These are phyloP conservation scores for Boletus fagicola DNA, from an alignment of 768 basidiomycete species.

Conservation along the genomic window DNA sequence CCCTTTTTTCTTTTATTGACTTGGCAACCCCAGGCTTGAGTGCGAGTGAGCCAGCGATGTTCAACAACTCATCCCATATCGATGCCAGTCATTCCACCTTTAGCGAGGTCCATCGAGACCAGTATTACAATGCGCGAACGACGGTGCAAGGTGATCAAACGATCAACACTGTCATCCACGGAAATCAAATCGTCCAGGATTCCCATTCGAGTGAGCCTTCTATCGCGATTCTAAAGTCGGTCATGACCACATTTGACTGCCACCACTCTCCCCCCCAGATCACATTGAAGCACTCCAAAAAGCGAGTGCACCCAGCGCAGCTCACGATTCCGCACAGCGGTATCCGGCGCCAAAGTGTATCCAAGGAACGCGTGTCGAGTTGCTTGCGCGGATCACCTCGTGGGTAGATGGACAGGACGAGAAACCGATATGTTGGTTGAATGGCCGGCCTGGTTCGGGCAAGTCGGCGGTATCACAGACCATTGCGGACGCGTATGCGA, in stretches of 20 bases:
- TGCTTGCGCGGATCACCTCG: slow-evolving; percentile 14
- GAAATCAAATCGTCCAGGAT: slow-evolving; percentile 7
- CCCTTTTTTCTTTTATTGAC: too few species aligned
- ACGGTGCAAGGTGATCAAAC: slow-evolving; percentile 15
- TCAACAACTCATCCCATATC: background rate
- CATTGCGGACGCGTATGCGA: slow-evolving; percentile 1
- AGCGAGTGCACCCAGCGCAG: slow-evolving; percentile 19
- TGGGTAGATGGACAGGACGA: slow-evolving; percentile 15
- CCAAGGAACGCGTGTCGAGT: slow-evolving; percentile 22
- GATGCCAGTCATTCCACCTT: slow-evolving; percentile 9
- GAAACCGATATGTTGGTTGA: slow-evolving; percentile 25
- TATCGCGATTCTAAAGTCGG: too few species aligned
- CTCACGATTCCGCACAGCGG: slow-evolving; percentile 24
- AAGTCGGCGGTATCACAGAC: slow-evolving; percentile 26
- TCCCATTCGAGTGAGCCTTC: slow-evolving; percentile 3
- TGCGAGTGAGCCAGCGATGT: background rate
- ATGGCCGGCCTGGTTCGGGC: slow-evolving; percentile 26
- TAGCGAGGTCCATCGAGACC: slow-evolving; percentile 16
- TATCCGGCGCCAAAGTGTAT: slow-evolving; percentile 23
- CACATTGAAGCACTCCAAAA: slow-evolving; percentile 15
- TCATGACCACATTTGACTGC: too few species aligned
- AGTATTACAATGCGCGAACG: background rate
- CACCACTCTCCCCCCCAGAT: background rate
- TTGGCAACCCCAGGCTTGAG: too few species aligned
- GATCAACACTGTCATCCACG: slow-evolving; percentile 6